Evolutionary conservation across 2,329 filamentous ascomycete species (phyloP).

Genomic region (Exophiala calicioides): DNA sequence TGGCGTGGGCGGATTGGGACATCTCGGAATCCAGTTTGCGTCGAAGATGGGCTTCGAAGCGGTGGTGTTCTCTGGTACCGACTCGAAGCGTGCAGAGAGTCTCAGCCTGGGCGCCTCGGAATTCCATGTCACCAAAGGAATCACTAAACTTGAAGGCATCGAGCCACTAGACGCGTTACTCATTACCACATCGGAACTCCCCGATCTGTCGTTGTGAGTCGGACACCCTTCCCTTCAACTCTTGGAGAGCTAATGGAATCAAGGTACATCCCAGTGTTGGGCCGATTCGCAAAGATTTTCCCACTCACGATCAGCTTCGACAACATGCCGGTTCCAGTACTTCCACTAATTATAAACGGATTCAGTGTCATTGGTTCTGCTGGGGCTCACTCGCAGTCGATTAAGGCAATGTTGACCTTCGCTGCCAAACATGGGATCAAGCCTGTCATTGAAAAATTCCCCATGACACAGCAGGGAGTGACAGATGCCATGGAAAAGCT

Average conservation of each 20-base stretch:
- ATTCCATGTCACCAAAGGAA: constrained; percentile 59
- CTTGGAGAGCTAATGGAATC: background rate
- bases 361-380: constrained; percentile 19
- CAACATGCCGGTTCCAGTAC: constrained; percentile 14
- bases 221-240: background rate
- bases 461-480: constrained; percentile 55
- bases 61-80: constrained; percentile 58
- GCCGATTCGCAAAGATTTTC: constrained; percentile 37
- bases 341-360: constrained; percentile 16
- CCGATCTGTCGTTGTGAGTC: constrained; percentile 41
- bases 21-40: constrained; percentile 75
- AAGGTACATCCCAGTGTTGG: constrained; percentile 35
- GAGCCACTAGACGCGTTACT: constrained; percentile 35
- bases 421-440: constrained; percentile 62
- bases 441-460: constrained; percentile 66
- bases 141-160: constrained; percentile 38
- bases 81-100: constrained; percentile 69
- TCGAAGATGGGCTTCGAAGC: constrained; percentile 70
- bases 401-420: constrained; percentile 69
- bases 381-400: constrained; percentile 46
- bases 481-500: constrained; percentile 51
- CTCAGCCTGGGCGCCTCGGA: constrained; percentile 60
- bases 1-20: constrained; percentile 74
- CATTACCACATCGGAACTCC: constrained; percentile 42
- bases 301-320: constrained; percentile 36